These are phyloP conservation scores for Verticillium longisporum DNA, from an alignment of 2,329 filamentous ascomycete species.

Conservation along the genomic window DNA sequence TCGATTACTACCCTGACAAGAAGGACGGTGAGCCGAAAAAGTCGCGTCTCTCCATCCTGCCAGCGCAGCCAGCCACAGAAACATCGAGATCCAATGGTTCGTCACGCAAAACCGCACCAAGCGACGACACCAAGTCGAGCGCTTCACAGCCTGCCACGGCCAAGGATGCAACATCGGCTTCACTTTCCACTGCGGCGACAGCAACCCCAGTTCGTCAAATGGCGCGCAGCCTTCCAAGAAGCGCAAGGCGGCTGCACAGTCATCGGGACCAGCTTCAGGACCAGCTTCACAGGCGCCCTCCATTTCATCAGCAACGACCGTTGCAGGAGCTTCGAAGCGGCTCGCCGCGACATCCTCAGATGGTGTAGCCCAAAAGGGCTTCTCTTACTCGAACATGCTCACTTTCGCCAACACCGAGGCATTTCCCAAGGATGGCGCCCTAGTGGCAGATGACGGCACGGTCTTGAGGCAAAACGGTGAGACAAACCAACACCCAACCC, in stretches of 20 bases:
- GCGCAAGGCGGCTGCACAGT: slow-evolving; percentile 62
- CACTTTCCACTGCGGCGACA: slow-evolving; percentile 15
- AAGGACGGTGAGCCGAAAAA: slow-evolving; percentile 54
- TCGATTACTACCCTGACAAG: slow-evolving; percentile 58
- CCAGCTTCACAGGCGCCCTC: slow-evolving; percentile 1
- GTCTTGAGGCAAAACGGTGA: slow-evolving; percentile 78
- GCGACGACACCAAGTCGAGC: slow-evolving; percentile 30
- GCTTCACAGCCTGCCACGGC: slow-evolving; percentile 22
- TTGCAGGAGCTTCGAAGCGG: slow-evolving; percentile 23
- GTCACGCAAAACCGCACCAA: slow-evolving; percentile 32
- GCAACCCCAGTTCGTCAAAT: slow-evolving; percentile 42
- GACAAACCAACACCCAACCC: slow-evolving; percentile 21
- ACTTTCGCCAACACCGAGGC: slow-evolving; percentile 60
- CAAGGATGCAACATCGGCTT: slow-evolving; percentile 26
- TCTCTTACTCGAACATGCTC: slow-evolving; percentile 76
- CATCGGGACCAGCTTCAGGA: not conserved
- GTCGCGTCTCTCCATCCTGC: slow-evolving; percentile 35
- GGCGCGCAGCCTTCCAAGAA: slow-evolving; percentile 59
- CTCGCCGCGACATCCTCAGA: slow-evolving; percentile 29
- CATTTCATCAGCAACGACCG: slow-evolving; percentile 12
- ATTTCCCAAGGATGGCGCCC: slow-evolving; percentile 59
- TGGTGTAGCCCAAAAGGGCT: slow-evolving; percentile 19
- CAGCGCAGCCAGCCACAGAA: slow-evolving; percentile 29
- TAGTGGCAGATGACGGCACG: slow-evolving; percentile 88
- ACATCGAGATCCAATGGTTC: slow-evolving; percentile 21